Evolutionary conservation across 1,284 basidiomycete genomes (phyloP), one percentile per base, ranked within the genome.

Genomic region (Rhodotorula sp.): DNA sequence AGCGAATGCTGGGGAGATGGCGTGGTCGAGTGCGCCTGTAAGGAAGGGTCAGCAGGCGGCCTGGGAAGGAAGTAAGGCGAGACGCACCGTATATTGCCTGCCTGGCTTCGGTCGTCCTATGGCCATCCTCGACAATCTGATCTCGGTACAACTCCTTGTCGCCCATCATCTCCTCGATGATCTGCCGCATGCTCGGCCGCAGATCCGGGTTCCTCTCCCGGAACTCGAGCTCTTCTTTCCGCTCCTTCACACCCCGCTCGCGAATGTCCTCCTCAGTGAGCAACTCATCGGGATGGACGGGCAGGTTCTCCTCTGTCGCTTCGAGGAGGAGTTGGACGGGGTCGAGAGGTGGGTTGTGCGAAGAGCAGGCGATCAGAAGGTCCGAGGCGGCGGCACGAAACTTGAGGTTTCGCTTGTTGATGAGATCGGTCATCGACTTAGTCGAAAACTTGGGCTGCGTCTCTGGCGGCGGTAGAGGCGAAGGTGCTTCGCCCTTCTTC

Each of bases 321-420:
- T 84, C 83, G 77, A 87, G 84, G 17, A 93, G 78, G 22, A 92
- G 78, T 20, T 78, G 74, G 1, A 87, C 85, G 0, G 91, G 85
- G 76, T 91, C 88, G 47, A 88, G 72, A 85, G 15, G 77, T 78
- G 67, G 73, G 65, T 49, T 78, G 76, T 32, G 74, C 5, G 74
- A 74, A 0, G 83, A 79, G 11, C 85, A 85, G 4, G 89, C 88
- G 27, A 81, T 77, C 39, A 92, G 78, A 44, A 93, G 83, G 88
- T 92, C 89, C 62, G 90, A 82, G 8, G 91, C 85, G n/a, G 91
- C 89, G 58, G 84, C 78, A 15, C 80, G 79, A 78, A 91, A 93
- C 57, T 84, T 82, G 51, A 84, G 81, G 74, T 92, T 91, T 55
- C 91, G 83, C 71, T 85, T 85, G 75, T 90, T 87, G 55, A 93